Base-by-base conservation (phyloP, 495 filamentous ascomycete genomes). In the Rusavskia elegans region DNA sequence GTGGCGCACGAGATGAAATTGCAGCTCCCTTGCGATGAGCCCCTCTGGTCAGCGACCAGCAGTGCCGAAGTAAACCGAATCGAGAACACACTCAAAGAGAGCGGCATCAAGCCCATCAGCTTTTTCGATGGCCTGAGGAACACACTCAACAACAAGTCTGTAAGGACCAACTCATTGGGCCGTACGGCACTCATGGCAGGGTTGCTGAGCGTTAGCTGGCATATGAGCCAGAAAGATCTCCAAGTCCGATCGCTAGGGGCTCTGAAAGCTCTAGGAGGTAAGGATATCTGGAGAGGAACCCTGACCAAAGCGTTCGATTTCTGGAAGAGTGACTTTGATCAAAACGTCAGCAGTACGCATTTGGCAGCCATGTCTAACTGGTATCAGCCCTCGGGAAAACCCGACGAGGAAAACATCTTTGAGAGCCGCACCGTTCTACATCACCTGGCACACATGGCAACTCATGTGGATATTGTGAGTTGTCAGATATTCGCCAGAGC, bases 391-490 rank as follows among this genome's bases (percentile, higher is more conserved):
- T 56, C 63, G 7, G 62, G 55, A 44, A 62, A 67, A 46, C 53
- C 72, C 17, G 82, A 88, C 49, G 80, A 85, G 48, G 86, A 89
- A 53, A 82, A 84, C 48, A 79, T 89, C 20, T 89, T 89, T 55
- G 85, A 97, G 61, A 85, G 80, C 56, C 78, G 88, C 44, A 90
- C 82, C 21, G 89, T 95, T 17, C 71, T 97, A 44, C 90, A 98
- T 61, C 86, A 90, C 54, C 71, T 98, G 9, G 93, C 92, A 3
- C 92, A 98, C 63, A 96, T 98, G 88, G 88, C 85, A 3, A 95
- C 94, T 74, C 90, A 97, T 63, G 90, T 96, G 9, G 92, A 97
- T 61, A 85, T 97, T 44, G 85, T 90, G n/a, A 90, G 96, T 63
- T 89, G 89, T 61, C 92, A 96, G 65, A 92, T 97, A 55, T 96